phyloP scores from a whole-genome alignment of 805 yeast genomes.

The Kodamaea neixiangensis region DNA sequence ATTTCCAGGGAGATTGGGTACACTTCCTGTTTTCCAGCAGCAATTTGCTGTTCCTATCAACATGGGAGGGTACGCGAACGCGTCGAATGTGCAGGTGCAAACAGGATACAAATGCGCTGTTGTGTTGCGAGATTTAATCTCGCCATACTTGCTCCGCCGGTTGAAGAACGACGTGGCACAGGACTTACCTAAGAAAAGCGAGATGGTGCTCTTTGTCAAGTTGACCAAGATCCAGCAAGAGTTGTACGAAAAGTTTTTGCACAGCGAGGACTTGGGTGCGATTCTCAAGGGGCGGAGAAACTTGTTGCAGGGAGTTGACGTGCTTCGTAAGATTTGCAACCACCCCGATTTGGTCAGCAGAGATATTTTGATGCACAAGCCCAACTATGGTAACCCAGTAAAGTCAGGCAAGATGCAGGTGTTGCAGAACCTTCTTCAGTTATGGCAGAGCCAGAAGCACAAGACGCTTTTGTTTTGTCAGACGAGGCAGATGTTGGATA shows the following conservation, averaged over 20 bases:
- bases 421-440: conserved; percentile 64
- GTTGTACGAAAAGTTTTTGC: conserved; percentile 71
- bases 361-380: conserved; percentile 36
- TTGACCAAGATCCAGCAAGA: conserved; percentile 75
- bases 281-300: conserved; percentile 76
- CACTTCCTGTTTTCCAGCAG: conserved; percentile 89
- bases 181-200: conserved; percentile 89
- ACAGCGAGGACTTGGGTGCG: conserved; percentile 71
- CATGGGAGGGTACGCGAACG: conserved; percentile 98
- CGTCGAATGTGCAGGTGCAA: conserved; percentile 92
- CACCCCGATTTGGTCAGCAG: conserved; percentile 83
- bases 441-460: conserved; percentile 79
- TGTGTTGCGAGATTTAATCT: conserved; percentile 78
- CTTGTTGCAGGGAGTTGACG: conserved; percentile 86
- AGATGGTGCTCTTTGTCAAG: conserved; percentile 90
- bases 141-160: conserved; percentile 85
- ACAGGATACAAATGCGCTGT: conserved; percentile 97
- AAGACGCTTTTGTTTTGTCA: conserved; percentile 87
- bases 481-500: conserved; percentile 90
- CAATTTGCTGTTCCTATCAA: conserved; percentile 93
- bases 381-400: conserved; percentile 55
- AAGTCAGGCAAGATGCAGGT: conserved; percentile 92
- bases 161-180: conserved; percentile 93
- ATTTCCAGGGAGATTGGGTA: conserved; percentile 92
- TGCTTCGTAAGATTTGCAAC: conserved; percentile 88